Base-by-base conservation (phyloP, 164 flowering plant genomes). In the Echeveria elegans region DNA sequence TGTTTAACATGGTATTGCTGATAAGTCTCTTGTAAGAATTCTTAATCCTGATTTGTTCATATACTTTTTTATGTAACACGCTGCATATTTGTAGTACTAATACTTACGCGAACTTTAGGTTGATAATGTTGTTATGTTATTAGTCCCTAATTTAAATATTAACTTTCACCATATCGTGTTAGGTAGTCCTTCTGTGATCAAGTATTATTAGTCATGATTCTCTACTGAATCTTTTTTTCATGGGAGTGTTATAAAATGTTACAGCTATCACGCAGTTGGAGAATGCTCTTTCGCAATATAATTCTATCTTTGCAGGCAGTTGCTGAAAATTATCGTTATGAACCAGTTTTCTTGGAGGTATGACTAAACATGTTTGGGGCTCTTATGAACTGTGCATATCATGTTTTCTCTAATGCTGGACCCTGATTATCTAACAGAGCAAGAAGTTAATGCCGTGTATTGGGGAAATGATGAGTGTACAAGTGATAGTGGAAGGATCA, bases 321-420 rank as follows among this genome's bases (percentile, higher is more conserved):
- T 70, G 98, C 89, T 50, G 98, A 93, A 75, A 93, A 93, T 67
- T 93, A 93, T 73, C 79, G 98, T 93, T 93, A n/a, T 76, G 98
- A 93, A 76, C 90, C 94, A 70, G 92, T 86, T 65, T 87, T 90
- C 70, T 77, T 81, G 24, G 95, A 92, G 98, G 98, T 92, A 80
- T n/a, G 48, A 56, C 28, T 56, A 26, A 56, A 28, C 14, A 14
- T 68, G 16, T 68, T 64, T 24, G 61, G 67, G 26, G 34, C 66
- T n/a, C 61, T n/a, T n/a, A n/a, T 69, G 41, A 59, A 50, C 38
- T 43, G n/a, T n/a, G n/a, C n/a, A 11, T 1, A 12, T 41, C 47
- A 40, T 31, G n/a, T 63, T 40, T 18, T 28, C 37, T 66, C 18
- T 24, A 64, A 70, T 66, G 28, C 62, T 31, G 38, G 50, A 61